Evolutionary conservation across 768 basidiomycete genomes (phyloP), one percentile per base, ranked within the genome.

Genomic region (Mycena floridula): DNA sequence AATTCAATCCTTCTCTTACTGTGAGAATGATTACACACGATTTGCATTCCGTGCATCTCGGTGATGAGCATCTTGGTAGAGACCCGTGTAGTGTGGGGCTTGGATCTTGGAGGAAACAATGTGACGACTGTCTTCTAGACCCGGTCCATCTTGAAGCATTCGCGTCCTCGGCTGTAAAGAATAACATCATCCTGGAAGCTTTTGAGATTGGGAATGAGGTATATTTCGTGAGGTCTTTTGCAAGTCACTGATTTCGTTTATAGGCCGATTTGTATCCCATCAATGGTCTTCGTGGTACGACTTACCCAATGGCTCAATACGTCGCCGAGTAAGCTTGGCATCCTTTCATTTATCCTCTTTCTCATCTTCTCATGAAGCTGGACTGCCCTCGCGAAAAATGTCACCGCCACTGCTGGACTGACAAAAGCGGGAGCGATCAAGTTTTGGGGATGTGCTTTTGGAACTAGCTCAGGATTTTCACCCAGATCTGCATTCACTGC

Each of bases 161-260:
- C 50, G 44, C 60, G n/a, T 68, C 68, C 3, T 40, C 63, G 1
- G 58, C 63, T 3, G 54, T 80, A 23, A 59, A 54, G 35, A 39
- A 54, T 37, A 63, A 69, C 11, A 72, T 81, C 30, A 62, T 60
- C 2, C 65, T 82, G 18, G 78, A 80, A 44, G 69, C 71, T n/a
- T 65, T 82, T 44, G 78, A 82, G 52, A 69, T 79, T 37, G 81
- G 81, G 11, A 82, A 84, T 41, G 79, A 82, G 59, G n/a, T n/a
- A n/a, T n/a, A n/a, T n/a, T n/a, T n/a, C n/a, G n/a, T n/a, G n/a
- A n/a, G n/a, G n/a, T n/a, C n/a, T n/a, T n/a, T n/a, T n/a, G n/a
- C n/a, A n/a, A n/a, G n/a, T n/a, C n/a, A n/a, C n/a, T n/a, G n/a
- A n/a, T n/a, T n/a, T n/a, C n/a, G n/a, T n/a, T n/a, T n/a, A n/a